Percentiles rank a stretch among this genome's conserved stretches.
These are phyloP conservation scores for Fusarium brachygibbosum DNA, from an alignment of 2,329 filamentous ascomycete genomes.

Conservation along the genomic window DNA sequence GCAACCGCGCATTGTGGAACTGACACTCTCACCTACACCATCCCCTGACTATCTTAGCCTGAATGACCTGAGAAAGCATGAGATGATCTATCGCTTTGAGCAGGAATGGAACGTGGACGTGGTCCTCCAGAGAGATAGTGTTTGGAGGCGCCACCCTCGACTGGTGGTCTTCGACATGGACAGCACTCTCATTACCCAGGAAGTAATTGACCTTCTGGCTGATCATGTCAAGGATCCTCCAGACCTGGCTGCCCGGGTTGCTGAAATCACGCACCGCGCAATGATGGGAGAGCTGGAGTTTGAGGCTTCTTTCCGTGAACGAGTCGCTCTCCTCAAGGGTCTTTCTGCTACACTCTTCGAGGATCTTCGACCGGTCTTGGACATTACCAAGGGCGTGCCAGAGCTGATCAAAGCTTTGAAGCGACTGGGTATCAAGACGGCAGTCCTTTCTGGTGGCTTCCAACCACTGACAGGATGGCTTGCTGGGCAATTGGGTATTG, in stretches of 20 bases:
- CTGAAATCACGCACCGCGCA: conserved; percentile 89
- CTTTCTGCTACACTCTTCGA: conserved; percentile 84
- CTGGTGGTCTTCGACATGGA: conserved; percentile 99
- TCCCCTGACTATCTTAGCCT: conserved; percentile 74
- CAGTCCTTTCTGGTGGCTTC: conserved; percentile 93
- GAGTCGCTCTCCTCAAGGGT: conserved; percentile 84
- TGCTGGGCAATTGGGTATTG: conserved; percentile 81
- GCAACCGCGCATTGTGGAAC: conserved; percentile 74
- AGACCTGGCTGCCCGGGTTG: conserved; percentile 84
- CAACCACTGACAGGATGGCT: conserved; percentile 90
- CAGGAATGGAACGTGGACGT: conserved; percentile 91
- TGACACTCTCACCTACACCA: conserved; percentile 72
- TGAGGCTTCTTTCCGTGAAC: conserved; percentile 82
- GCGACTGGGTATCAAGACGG: conserved; percentile 84
- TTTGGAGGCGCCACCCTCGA: conserved; percentile 84
- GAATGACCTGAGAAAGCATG: conserved; percentile 80
- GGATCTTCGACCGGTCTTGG: conserved; percentile 79
- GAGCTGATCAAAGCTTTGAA: conserved; percentile 82
- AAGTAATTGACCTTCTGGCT: conserved; percentile 96
- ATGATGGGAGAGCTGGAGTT: conserved; percentile 99
- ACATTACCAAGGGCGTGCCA: conserved; percentile 84
- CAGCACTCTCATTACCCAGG: conserved; percentile 95
- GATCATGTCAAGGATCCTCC: conserved; percentile 76
- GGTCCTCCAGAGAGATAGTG: conserved; percentile 78
- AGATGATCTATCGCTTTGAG: conserved; percentile 86